These are phyloP conservation scores for Zizania palustris DNA, from an alignment of 202 grass and related monocot genomes.

Conservation along the genomic window DNA sequence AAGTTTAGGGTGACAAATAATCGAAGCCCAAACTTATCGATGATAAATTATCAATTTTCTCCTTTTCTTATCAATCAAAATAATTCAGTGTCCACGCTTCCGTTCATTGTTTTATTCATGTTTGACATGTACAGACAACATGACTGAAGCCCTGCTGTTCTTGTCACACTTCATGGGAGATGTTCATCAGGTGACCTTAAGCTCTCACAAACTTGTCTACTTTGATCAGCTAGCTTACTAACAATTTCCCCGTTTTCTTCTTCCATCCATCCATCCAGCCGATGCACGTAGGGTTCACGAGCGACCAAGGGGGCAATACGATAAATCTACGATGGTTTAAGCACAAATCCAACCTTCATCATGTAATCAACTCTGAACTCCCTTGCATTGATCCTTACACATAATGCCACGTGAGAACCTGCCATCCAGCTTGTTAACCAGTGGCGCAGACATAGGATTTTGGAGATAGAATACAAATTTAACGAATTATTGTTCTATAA, in stretches of 20 bases:
- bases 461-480: too few species aligned
- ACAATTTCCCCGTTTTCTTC: not conserved
- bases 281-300: slow-evolving; percentile 90
- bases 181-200: slow-evolving; percentile 68
- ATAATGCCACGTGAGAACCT: not conserved
- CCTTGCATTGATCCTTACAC: not conserved
- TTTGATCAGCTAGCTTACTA: not conserved
- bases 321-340: slow-evolving; percentile 78
- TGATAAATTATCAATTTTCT: too few species aligned
- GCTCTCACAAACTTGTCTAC: not conserved
- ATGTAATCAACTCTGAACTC: slow-evolving; percentile 51
- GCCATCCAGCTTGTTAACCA: not conserved
- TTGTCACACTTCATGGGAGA: slow-evolving; percentile 95
- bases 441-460: too few species aligned
- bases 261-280: slow-evolving; percentile 74
- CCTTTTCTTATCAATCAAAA: not conserved
- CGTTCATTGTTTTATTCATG: too few species aligned
- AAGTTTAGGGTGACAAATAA: too few species aligned
- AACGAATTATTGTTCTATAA: too few species aligned
- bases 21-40: too few species aligned
- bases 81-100: too few species aligned
- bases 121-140: slow-evolving; percentile 77
- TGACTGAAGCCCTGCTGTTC: slow-evolving; percentile 85
- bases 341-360: slow-evolving; percentile 86
- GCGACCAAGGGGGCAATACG: slow-evolving; percentile 74